Evolutionary conservation across 1,284 basidiomycete genomes (phyloP).

Genomic region (Violaceomyces palustris): DNA sequence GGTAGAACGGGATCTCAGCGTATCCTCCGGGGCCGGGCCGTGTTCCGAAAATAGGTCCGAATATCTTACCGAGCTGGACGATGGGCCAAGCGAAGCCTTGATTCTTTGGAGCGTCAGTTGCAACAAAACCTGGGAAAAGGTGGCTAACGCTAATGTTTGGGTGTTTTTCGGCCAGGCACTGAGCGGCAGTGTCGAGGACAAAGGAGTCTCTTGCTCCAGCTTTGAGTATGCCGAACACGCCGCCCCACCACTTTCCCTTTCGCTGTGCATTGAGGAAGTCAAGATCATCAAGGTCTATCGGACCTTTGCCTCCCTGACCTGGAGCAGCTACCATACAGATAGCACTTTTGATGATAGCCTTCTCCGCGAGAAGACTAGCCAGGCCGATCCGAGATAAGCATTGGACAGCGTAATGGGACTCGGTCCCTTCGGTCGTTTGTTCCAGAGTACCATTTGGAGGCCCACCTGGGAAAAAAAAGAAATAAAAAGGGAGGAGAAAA

Average conservation of each 20-base stretch:
- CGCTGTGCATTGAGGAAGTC: conserved; percentile 30
- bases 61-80: conserved; percentile 22
- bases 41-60: conserved; percentile 11
- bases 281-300: conserved; percentile 43
- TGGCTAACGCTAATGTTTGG: conserved; percentile 38
- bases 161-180: conserved; percentile 17
- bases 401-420: conserved; percentile 52
- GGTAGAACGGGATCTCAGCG: conserved; percentile 39
- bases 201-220: conserved; percentile 18
- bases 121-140: conserved; percentile 41
- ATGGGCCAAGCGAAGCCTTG: conserved; percentile 45
- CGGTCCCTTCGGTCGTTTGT: conserved; percentile 19
- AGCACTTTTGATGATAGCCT: conserved; percentile 43
- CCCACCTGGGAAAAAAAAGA: conserved; percentile 8
- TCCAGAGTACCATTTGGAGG: conserved; percentile 16
- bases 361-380: conserved; percentile 46
- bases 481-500: too few relatives aligned
- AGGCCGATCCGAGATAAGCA: conserved; percentile 52
- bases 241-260: conserved; percentile 22
- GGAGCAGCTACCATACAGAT: conserved; percentile 50
- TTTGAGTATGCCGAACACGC: conserved; percentile 12
- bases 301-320: conserved; percentile 16
- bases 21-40: conserved; percentile 27
- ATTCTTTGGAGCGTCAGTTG: conserved; percentile 45
- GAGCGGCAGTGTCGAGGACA: conserved; percentile 29